phyloP scores from a whole-genome alignment of 2,329 filamentous ascomycete genomes.

The Phaeosphaeriaceae sp. region DNA sequence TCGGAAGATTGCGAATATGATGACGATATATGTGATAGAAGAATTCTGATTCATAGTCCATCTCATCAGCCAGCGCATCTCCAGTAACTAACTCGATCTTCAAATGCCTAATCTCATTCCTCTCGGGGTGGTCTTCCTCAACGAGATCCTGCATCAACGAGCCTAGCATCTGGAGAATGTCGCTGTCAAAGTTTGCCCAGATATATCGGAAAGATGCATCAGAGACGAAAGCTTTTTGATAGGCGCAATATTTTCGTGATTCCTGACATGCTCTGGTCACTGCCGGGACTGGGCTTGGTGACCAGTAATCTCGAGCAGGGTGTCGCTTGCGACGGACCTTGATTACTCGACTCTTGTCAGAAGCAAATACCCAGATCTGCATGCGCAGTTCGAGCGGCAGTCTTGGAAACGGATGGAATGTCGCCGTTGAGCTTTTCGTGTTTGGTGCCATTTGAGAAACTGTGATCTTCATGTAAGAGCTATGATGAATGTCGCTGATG shows the following conservation, averaged over 20 bases:
- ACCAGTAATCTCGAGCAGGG: neutral
- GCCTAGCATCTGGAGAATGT: slow-evolving; percentile 7
- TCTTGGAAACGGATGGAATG: slow-evolving; percentile 13
- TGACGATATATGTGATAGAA: neutral
- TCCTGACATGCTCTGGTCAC: slow-evolving; percentile 11
- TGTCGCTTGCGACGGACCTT: slow-evolving; percentile 2
- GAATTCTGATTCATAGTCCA: neutral
- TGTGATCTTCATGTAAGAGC: too few relatives aligned
- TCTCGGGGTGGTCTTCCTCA: neutral
- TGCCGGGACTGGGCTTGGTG: slow-evolving; percentile 8
- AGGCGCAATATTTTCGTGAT: slow-evolving; percentile 9
- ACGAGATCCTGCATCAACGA: neutral
- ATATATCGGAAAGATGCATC: slow-evolving; percentile 4
- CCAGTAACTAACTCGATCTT: neutral
- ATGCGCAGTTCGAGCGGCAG: slow-evolving; percentile 12
- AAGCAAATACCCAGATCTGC: neutral
- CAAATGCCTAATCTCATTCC: neutral
- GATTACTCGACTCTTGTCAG: slow-evolving; percentile 5
- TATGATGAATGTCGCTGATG: too few relatives aligned
- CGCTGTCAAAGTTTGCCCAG: slow-evolving; percentile 13
- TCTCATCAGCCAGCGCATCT: neutral
- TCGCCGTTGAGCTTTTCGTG: too few relatives aligned
- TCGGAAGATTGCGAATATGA: neutral
- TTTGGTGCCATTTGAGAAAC: too few relatives aligned
- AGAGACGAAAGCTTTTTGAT: slow-evolving; percentile 6